Evolutionary conservation across 306 rosid species (phyloP).

Genomic region (Rubus idaeus): DNA sequence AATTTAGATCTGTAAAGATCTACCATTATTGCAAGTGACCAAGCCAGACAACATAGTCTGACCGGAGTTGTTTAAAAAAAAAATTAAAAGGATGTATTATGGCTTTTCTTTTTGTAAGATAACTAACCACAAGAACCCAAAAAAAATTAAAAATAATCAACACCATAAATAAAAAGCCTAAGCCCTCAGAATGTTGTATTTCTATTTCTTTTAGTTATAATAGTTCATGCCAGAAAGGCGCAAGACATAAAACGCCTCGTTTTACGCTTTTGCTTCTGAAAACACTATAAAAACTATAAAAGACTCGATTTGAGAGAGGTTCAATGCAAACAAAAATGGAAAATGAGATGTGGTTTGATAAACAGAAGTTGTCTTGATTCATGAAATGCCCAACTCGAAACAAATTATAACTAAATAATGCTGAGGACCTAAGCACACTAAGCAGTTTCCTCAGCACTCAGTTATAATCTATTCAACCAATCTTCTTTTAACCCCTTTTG

Average conservation of each 20-base stretch:
- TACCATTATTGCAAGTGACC: no score
- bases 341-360: not conserved
- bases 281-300: not conserved
- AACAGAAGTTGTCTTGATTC: not conserved
- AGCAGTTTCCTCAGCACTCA: slow-evolving; percentile 12
- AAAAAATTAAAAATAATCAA: no score
- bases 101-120: no score
- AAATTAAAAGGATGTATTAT: no score
- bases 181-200: no score
- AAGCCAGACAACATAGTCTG: no score
- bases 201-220: not conserved
- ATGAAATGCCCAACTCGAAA: not conserved
- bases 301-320: slow-evolving; percentile 9
- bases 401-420: not conserved
- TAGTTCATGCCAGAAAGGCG: not conserved
- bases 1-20: no score
- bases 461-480: slow-evolving; percentile 1
- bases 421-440: not conserved
- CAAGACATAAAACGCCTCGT: not conserved
- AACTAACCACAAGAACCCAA: no score
- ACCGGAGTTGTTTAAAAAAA: no score
- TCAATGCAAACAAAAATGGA: slow-evolving; percentile 13
- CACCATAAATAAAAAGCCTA: no score
- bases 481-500: not conserved
- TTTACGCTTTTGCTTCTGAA: not conserved